These are phyloP conservation scores for Aphanomyces stellatus DNA, from an alignment of 352 stramenopile genomes.

Conservation along the genomic window DNA sequence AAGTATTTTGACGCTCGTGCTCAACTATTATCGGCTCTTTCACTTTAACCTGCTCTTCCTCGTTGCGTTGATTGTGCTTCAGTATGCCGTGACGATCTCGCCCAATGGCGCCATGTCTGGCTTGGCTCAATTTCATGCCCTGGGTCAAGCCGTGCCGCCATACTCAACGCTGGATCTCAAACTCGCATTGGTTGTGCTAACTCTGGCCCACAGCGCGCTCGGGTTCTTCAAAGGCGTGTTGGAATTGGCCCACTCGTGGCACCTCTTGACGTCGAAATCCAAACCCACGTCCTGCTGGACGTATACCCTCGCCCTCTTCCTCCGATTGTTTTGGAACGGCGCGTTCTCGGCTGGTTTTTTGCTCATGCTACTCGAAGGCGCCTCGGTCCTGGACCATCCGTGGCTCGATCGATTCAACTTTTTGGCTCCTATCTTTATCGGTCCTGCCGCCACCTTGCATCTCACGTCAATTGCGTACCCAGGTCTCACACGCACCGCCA, in stretches of 20 bases:
- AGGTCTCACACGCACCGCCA: slow-evolving; percentile 34
- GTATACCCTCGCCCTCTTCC: slow-evolving; percentile 39
- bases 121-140: slow-evolving; percentile 47
- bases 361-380: slow-evolving; percentile 34
- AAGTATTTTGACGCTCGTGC: slow-evolving; percentile 59
- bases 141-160: slow-evolving; percentile 45
- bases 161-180: slow-evolving; percentile 48
- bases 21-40: slow-evolving; percentile 74
- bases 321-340: slow-evolving; percentile 56
- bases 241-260: slow-evolving; percentile 49
- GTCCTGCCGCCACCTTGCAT: slow-evolving; percentile 34
- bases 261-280: slow-evolving; percentile 35
- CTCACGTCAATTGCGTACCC: slow-evolving; percentile 36
- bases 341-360: slow-evolving; percentile 45
- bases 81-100: slow-evolving; percentile 48
- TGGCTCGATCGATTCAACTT: slow-evolving; percentile 33
- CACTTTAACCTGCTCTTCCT: slow-evolving; percentile 76
- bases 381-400: slow-evolving; percentile 23
- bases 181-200: slow-evolving; percentile 41
- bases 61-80: slow-evolving; percentile 43
- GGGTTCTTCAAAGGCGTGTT: slow-evolving; percentile 47
- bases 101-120: slow-evolving; percentile 40
- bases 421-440: slow-evolving; percentile 29
- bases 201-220: slow-evolving; percentile 38
- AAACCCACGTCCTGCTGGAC: slow-evolving; percentile 39